phyloP scores from a whole-genome alignment of 2,329 filamentous ascomycete genomes.

The Colletotrichum cereale region DNA sequence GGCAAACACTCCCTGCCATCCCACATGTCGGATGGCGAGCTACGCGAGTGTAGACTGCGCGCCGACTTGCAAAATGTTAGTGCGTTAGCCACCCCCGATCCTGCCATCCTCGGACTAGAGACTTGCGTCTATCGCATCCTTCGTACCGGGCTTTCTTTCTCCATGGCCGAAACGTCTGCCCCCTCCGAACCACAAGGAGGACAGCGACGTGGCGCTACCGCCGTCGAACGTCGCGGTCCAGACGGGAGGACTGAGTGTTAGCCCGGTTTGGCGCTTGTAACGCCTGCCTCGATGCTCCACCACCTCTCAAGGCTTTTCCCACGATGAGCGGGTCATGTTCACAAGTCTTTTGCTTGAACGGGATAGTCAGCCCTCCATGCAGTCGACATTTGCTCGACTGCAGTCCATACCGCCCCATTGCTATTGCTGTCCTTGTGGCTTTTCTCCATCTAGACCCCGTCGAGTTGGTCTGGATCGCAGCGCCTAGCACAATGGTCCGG shows the following conservation, averaged over 20 bases:
- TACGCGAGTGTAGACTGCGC: background rate
- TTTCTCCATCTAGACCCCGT: background rate
- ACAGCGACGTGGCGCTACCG: background rate
- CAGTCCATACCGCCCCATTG: background rate
- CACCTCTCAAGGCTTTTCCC: background rate
- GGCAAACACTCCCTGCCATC: background rate
- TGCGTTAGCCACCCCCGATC: background rate
- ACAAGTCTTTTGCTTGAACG: background rate
- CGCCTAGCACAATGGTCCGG: background rate
- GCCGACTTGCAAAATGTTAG: background rate
- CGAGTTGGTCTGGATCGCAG: constrained; percentile 1
- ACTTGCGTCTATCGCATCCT: background rate
- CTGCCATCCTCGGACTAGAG: background rate
- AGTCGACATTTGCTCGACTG: background rate
- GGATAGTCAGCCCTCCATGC: constrained; percentile 14
- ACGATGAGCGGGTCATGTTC: background rate
- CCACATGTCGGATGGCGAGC: background rate
- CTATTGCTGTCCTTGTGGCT: background rate
- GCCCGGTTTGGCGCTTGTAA: background rate
- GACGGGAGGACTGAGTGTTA: constrained; percentile 14
- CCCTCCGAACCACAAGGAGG: background rate
- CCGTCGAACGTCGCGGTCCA: constrained; percentile 20
- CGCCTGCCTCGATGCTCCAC: background rate
- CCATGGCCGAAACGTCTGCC: background rate
- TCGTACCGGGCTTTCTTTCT: background rate